These are phyloP conservation scores for Brassica nigra DNA, from an alignment of 345 rosid genomes.

Conservation along the genomic window DNA sequence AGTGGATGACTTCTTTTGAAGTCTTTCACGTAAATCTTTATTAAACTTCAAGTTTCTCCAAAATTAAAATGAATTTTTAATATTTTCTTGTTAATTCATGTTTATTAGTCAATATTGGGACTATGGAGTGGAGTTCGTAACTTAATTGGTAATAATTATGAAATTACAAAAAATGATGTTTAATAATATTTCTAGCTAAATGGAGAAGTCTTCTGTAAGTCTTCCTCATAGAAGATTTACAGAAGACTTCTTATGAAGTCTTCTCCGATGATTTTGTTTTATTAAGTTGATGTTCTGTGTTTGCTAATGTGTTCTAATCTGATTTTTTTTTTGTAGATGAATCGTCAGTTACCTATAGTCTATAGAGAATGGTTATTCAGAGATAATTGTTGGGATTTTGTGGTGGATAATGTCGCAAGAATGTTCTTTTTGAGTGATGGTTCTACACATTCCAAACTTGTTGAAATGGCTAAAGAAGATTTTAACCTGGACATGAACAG, in stretches of 20 bases:
- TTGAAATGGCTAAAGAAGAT: not conserved
- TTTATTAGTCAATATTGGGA: not conserved
- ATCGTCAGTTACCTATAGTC: not conserved
- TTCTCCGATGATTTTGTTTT: too few relatives aligned
- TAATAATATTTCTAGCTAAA: not conserved
- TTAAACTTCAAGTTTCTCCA: not conserved
- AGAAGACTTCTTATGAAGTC: too few relatives aligned
- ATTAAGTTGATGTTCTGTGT: not conserved
- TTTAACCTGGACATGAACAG: not conserved
- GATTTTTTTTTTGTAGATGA: not conserved
- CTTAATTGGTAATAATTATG: not conserved
- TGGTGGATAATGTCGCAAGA: not conserved
- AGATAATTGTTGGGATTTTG: not conserved
- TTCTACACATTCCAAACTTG: not conserved
- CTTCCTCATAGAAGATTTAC: not conserved
- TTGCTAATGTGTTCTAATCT: not conserved
- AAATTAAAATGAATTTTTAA: too few relatives aligned
- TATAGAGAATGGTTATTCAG: not conserved
- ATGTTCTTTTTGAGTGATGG: not conserved
- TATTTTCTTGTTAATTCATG: not conserved
- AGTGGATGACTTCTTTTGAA: not conserved
- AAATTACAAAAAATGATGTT: not conserved
- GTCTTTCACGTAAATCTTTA: not conserved
- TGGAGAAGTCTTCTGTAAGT: not conserved
- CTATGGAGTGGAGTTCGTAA: not conserved